Base-by-base conservation (phyloP, 2,329 filamentous ascomycete species). In the Moelleriella libera region DNA sequence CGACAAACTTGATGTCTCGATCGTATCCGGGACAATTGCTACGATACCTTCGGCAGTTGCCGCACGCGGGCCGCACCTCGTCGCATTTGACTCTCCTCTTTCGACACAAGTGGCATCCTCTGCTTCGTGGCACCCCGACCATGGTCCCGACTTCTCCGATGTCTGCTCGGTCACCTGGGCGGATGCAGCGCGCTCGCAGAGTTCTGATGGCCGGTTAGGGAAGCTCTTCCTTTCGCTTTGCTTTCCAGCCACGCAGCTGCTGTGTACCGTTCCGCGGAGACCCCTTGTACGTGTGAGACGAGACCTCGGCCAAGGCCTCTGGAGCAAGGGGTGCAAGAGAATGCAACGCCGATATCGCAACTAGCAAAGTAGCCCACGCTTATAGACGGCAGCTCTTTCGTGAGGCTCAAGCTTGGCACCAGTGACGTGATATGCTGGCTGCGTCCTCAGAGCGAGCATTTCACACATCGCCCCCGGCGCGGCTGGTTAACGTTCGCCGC, bases 81-180 rank as follows among this genome's bases (percentile, higher is more conserved):
- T 74, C 70, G 51, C 71, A 74, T 59, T 70, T 66, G 49, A 68
- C 61, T 44, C 62, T 62, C 47, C 67, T 60, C 55, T 61, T 64
- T 49, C 21, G 21, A 21, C 21, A 21, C 21, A 21, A 21, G 21
- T 21, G 21, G 21, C 21, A 21, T 21, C 21, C 21, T 21, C 21
- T 21, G 21, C 21, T 21, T 21, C 21, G 21, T 21, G 21, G 21
- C 21, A 21, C 21, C 21, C 21, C 21, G 21, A 21, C 21, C 21
- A 21, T 21, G 21, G 21, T 21, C 21, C 21, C 21, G 21, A 21
- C 21, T 21, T 21, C 21, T 21, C 21, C 21, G 21, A 21, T 3
- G 21, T 21, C 2, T 21, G 21, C 21, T 21, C 21, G 21, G 21
- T 21, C 21, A 21, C 21, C 21, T 21, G 21, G 21, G 21, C 21